phyloP scores from a whole-genome alignment of 2,329 filamentous ascomycete species.

The Pezicula neosporulosa region DNA sequence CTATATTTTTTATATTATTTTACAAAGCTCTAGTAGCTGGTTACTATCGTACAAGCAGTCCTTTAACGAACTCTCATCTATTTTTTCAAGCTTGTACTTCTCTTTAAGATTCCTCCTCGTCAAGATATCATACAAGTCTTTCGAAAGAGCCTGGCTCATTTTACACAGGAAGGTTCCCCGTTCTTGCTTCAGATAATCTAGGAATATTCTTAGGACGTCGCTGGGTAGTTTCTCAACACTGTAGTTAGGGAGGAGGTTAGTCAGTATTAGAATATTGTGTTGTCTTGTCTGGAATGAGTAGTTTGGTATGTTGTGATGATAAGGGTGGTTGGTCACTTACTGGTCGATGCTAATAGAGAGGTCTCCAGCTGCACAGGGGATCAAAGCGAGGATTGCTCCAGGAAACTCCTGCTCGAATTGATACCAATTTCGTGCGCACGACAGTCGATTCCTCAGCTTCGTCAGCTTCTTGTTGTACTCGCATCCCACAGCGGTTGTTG shows the following conservation, averaged over 20 bases:
- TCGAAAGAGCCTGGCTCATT: background rate
- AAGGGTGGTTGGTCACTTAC: background rate
- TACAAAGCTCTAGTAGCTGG: background rate
- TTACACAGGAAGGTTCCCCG: background rate
- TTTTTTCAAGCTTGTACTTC: background rate
- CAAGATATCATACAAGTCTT: background rate
- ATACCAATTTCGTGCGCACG: slow-evolving; percentile 1
- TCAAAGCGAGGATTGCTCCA: slow-evolving; percentile 1
- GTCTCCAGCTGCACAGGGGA: background rate
- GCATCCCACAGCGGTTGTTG: background rate
- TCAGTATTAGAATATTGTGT: too few species aligned
- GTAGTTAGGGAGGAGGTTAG: too few species aligned
- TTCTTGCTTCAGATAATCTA: background rate
- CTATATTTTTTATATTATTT: background rate
- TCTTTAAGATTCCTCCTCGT: background rate
- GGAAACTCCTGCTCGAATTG: slow-evolving; percentile 1
- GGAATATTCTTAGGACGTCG: background rate
- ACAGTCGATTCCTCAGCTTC: background rate
- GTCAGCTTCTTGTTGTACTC: background rate
- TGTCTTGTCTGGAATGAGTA: too few species aligned
- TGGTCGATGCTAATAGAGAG: slow-evolving; percentile 1
- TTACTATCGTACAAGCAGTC: background rate
- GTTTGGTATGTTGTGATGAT: too few species aligned
- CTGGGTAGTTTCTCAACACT: background rate
- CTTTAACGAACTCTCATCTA: background rate